phyloP scores from a whole-genome alignment of 257 asterid species.

The Plectranthus barbatus region DNA sequence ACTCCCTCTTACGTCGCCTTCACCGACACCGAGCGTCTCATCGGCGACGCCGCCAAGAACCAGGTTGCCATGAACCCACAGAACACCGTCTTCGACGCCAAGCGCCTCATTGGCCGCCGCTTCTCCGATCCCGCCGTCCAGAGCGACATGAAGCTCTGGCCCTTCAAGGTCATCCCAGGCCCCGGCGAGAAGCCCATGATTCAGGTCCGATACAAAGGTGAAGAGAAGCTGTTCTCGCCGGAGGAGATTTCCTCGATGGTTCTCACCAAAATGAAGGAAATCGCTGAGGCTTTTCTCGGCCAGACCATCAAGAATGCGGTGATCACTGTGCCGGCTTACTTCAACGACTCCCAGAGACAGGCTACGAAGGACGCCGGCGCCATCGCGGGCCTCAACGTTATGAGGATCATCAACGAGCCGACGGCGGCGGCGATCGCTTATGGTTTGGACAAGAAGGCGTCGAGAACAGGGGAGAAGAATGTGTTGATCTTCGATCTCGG shows the following conservation, averaged over 20 bases:
- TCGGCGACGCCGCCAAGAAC: no score
- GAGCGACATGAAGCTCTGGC: slow-evolving; percentile 40
- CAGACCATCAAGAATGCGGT: slow-evolving; percentile 36
- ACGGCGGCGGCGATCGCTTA: slow-evolving; percentile 58
- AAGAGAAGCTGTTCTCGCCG: slow-evolving; percentile 33
- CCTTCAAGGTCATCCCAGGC: slow-evolving; percentile 29
- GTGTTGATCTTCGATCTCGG: slow-evolving; percentile 41
- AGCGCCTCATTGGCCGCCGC: slow-evolving; percentile 44
- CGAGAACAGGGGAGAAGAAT: slow-evolving; percentile 34
- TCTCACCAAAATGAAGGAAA: slow-evolving; percentile 31
- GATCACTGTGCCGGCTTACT: slow-evolving; percentile 45
- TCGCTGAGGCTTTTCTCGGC: slow-evolving; percentile 45
- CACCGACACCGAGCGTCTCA: no score
- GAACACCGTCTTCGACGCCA: slow-evolving; percentile 46
- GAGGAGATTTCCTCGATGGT: slow-evolving; percentile 55
- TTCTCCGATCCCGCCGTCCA: slow-evolving; percentile 43
- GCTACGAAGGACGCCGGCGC: slow-evolving; percentile 52
- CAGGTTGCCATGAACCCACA: slow-evolving; percentile 49
- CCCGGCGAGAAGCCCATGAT: slow-evolving; percentile 44
- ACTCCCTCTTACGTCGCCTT: slow-evolving; percentile 56
- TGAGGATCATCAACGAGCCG: no score
- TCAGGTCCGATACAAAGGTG: slow-evolving; percentile 30
- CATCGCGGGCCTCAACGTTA: no score
- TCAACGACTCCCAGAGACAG: slow-evolving; percentile 50
- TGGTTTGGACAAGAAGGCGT: slow-evolving; percentile 39